Conservation (phyloP, 768 basidiomycete species). For the Termitomyces sp. region DNA sequence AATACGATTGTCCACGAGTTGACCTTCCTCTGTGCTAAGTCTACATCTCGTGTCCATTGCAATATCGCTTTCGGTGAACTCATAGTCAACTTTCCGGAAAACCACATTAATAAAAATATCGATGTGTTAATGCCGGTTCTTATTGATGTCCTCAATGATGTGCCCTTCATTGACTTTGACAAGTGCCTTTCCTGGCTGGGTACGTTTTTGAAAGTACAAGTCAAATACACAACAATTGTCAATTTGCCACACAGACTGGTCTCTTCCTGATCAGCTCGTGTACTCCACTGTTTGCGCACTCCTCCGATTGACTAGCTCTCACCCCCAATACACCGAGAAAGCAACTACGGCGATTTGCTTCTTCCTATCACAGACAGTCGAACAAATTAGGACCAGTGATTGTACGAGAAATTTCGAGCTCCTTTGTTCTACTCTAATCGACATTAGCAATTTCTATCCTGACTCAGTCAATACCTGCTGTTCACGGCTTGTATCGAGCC, state of each 20-base stretch:
- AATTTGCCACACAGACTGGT: constrained; percentile 58
- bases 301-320: constrained; percentile 54
- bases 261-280: constrained; percentile 80
- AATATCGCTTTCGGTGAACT: constrained; percentile 83
- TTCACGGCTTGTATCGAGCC: constrained; percentile 86
- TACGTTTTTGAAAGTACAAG: constrained; percentile 22
- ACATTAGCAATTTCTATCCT: constrained; percentile 62
- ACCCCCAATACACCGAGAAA: constrained; percentile 42
- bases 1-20: constrained; percentile 3
- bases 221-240: background rate
- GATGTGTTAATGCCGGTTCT: constrained; percentile 55
- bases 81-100: constrained; percentile 56
- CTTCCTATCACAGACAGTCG: constrained; percentile 55
- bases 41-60: constrained; percentile 68
- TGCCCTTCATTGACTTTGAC: constrained; percentile 76
- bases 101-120: constrained; percentile 44
- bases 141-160: constrained; percentile 62
- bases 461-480: constrained; percentile 70
- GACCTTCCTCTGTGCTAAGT: constrained; percentile 30
- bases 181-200: constrained; percentile 77
- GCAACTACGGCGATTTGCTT: constrained; percentile 55
- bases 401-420: constrained; percentile 34
- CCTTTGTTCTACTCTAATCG: background rate
- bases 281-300: constrained; percentile 75
- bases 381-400: constrained; percentile 45